Evolutionary conservation across 805 yeast species (phyloP), one percentile per base, ranked within the genome.

Genomic region (Kuraishia piskuri): DNA sequence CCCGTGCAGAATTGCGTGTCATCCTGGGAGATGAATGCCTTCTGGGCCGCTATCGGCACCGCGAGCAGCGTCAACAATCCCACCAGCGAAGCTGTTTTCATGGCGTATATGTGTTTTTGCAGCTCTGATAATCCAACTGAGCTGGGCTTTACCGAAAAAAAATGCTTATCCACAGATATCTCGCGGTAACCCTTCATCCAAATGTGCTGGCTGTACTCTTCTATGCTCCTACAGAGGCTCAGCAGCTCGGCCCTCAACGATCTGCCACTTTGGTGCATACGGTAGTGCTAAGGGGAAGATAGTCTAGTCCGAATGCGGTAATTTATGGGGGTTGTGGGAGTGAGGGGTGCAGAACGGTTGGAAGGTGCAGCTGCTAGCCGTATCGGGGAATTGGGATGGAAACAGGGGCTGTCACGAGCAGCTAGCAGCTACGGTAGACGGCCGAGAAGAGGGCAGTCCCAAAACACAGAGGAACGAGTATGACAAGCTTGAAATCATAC

Each of bases 1-100:
- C 99, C 99, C 3, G 90, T 77, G 67, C 99, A 92, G 23, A 81
- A 80, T 62, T 88, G 94, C 19, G 84, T 74, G 50, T 78, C 70
- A 10, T 62, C 68, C 17, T 77, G 66, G 49, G 78, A 76, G 57
- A 89, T 74, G 23, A 63, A 63, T 26, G 77, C 85, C 62, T 70
- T 67, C 58, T 75, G 77, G 63, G 75, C 82, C 75, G 59, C 71
- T 72, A 56, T 75, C 49, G 46, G 22, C 40, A 48, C 23, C 22
- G 51, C 50, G 23, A 50, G 26, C 25, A 49, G 17, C 40, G 40
- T 3, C 17, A 31, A n/a, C 40, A 5, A 10, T 12, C 40, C 40
- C 17, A 31, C 8, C 8, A 31, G 14, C 9, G 40, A 31, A 4
- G 40, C 9, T 4, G 17, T 12, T 10, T 31, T 31, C 40, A 31